Evolutionary conservation across 176 grass and related monocot genomes (phyloP).

Genomic region (Carex myosuroides): DNA sequence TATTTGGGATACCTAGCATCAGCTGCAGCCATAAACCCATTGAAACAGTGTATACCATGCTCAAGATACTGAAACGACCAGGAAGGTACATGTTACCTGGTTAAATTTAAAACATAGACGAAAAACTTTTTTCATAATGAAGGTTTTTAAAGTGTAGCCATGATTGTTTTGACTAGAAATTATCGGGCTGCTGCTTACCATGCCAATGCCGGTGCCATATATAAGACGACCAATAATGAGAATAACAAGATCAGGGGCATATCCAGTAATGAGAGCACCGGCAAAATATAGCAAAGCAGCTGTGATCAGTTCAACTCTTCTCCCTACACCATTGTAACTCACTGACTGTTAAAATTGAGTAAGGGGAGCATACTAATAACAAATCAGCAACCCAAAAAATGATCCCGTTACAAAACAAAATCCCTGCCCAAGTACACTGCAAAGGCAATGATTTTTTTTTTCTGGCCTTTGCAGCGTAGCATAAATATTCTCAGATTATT

Average conservation of each 20-base stretch:
- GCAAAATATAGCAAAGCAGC: constrained; percentile 61
- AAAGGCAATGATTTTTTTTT: no score
- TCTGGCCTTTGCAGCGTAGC: no score
- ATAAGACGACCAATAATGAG: constrained; percentile 72
- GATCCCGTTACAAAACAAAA: no score
- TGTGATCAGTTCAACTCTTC: constrained; percentile 75
- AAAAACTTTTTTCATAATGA: neutral
- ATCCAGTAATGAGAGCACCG: constrained; percentile 66
- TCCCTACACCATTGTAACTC: constrained; percentile 43
- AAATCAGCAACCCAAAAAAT: no score
- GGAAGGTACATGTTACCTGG: neutral
- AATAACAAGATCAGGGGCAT: constrained; percentile 49
- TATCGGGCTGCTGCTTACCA: constrained; percentile 45
- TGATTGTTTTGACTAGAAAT: neutral
- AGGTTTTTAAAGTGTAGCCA: neutral
- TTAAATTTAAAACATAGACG: neutral
- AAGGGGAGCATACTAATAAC: neutral
- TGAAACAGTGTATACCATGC: neutral
- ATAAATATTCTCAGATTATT: no score
- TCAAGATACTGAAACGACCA: neutral
- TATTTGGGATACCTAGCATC: neutral
- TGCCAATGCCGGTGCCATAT: constrained; percentile 73
- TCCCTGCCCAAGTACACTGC: no score
- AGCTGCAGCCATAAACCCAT: neutral
- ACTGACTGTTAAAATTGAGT: neutral